Percentiles rank a stretch among this genome's conserved stretches.
Conservation (phyloP, 345 rosid species). For the Pelargonium nanum region DNA sequence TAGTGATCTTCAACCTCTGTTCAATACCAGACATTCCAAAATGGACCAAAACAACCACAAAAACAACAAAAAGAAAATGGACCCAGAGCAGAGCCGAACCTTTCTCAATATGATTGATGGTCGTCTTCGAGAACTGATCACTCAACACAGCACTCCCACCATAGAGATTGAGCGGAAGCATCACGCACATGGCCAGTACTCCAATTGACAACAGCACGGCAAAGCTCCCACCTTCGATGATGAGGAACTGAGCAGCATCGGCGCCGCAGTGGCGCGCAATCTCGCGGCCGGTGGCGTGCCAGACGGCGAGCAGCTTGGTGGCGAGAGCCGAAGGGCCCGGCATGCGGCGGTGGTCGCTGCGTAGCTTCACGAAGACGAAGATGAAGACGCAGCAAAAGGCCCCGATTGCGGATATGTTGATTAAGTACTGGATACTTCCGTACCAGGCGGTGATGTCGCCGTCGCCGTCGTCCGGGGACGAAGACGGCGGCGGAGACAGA, state of each 20-base stretch:
- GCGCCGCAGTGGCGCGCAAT: conserved; percentile 92
- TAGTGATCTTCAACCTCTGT: conserved; percentile 59
- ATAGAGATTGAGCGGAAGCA: conserved; percentile 74
- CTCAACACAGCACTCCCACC: conserved; percentile 61
- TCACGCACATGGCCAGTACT: conserved; percentile 40
- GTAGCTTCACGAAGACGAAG: conserved; percentile 85
- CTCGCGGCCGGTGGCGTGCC: conserved; percentile 87
- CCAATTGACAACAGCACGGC: conserved; percentile 42
- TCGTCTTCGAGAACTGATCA: conserved; percentile 84
- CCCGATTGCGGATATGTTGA: conserved; percentile 78
- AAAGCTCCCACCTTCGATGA: conserved; percentile 88
- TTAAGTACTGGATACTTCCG: conserved; percentile 86
- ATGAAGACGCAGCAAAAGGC: conserved; percentile 72
- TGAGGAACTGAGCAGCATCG: conserved; percentile 84
- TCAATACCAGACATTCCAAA: conserved; percentile 62
- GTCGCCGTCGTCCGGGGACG: conserved; percentile 22
- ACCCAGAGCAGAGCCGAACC: conserved; percentile 77
- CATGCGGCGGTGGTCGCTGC: conserved; percentile 84
- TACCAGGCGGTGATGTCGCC: conserved; percentile 57
- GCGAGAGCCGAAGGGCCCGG: conserved; percentile 66
- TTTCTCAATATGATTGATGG: conserved; percentile 68
- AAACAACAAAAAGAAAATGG: conserved; percentile 61
- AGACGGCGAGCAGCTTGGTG: conserved; percentile 83
- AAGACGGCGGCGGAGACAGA: conserved; percentile 34
- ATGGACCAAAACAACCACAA: conserved; percentile 55